phyloP scores from a whole-genome alignment of 371 early-diverging fungal species.

The Mucor piriformis region DNA sequence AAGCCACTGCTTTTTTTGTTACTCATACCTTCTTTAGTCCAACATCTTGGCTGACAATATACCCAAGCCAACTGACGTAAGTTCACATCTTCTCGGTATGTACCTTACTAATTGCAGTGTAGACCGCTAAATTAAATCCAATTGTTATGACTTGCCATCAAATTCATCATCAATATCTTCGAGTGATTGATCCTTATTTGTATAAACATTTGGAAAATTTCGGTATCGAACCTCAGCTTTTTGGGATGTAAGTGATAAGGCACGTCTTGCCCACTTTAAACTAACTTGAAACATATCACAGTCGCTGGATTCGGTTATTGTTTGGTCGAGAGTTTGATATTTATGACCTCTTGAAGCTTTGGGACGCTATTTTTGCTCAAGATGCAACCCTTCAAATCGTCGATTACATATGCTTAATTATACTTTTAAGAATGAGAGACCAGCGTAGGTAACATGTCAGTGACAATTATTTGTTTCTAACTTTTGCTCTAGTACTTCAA shows the following conservation, averaged over 20 bases:
- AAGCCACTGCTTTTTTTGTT: background rate
- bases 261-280: background rate
- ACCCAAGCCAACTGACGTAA: slow-evolving; percentile 27
- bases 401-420: slow-evolving; percentile 79
- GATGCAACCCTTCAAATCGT: slow-evolving; percentile 73
- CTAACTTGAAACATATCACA: slow-evolving; percentile 20
- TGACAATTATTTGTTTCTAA: no score
- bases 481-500: slow-evolving; percentile 58
- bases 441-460: slow-evolving; percentile 60
- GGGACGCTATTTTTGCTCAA: slow-evolving; percentile 90
- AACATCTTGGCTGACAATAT: slow-evolving; percentile 12
- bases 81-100: background rate
- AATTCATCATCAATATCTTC: slow-evolving; percentile 74
- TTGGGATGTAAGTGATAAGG: slow-evolving; percentile 75
- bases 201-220: slow-evolving; percentile 69
- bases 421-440: slow-evolving; percentile 76
- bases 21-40: slow-evolving; percentile 5
- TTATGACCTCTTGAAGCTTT: slow-evolving; percentile 71
- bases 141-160: slow-evolving; percentile 75
- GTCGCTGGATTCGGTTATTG: slow-evolving; percentile 91
- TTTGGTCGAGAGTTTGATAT: slow-evolving; percentile 90
- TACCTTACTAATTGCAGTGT: slow-evolving; percentile 10
- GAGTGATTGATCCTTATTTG: slow-evolving; percentile 69
- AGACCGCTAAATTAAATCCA: slow-evolving; percentile 62
- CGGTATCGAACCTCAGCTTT: slow-evolving; percentile 92